A percentile compares a stretch with the other conserved stretches of the same genome.
phyloP scores from a whole-genome alignment of 176 grass and related monocot genomes.

The Triticum turgidum region DNA sequence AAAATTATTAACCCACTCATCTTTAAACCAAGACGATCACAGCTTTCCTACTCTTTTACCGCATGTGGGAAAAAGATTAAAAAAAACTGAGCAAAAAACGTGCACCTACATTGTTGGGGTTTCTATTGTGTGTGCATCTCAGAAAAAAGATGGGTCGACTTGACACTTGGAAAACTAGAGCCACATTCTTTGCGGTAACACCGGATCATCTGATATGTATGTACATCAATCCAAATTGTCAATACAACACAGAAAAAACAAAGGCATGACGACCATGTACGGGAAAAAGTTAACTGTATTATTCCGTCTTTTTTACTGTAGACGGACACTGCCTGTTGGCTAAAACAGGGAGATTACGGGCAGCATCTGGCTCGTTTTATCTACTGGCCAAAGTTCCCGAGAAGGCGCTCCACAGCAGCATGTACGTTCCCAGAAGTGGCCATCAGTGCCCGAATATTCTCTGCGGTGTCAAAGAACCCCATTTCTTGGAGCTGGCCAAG shows the following conservation, averaged over 20 bases:
- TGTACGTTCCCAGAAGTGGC: conserved; percentile 91
- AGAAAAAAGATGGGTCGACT: no score
- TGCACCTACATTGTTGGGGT: no score
- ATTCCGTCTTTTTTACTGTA: conserved; percentile 12
- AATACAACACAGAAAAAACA: conserved; percentile 43
- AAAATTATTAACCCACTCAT: neutral
- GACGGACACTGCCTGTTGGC: conserved; percentile 18
- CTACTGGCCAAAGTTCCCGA: conserved; percentile 80
- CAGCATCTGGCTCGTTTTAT: conserved; percentile 23
- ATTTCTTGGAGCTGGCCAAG: conserved; percentile 94
- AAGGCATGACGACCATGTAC: conserved; percentile 39
- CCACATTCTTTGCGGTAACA: conserved; percentile 33
- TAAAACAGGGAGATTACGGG: conserved; percentile 18
- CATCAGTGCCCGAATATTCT: conserved; percentile 81
- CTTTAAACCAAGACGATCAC: neutral
- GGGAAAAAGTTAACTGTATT: conserved; percentile 37
- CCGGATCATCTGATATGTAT: conserved; percentile 45
- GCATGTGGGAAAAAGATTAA: no score
- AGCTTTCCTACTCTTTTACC: neutral
- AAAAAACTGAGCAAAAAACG: no score
- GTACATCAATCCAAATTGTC: conserved; percentile 53
- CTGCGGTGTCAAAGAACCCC: conserved; percentile 85
- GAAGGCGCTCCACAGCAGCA: conserved; percentile 91
- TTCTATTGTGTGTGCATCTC: no score
- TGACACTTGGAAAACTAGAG: neutral